Evolutionary conservation across 2,329 filamentous ascomycete genomes (phyloP).

Genomic region (Aspergillus alliaceus): DNA sequence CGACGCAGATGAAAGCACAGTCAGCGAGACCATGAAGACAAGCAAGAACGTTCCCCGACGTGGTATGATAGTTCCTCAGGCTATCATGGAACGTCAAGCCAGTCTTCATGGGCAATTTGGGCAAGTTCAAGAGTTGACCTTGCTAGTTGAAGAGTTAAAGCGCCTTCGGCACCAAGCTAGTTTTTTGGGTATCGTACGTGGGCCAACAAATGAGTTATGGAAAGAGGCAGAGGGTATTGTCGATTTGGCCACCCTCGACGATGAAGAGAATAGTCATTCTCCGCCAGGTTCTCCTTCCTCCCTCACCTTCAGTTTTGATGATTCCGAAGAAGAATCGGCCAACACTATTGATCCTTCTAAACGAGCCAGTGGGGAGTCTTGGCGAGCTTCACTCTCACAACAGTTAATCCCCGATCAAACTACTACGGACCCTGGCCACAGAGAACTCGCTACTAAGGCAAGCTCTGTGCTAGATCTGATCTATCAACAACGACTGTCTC

Average conservation of each 20-base stretch:
- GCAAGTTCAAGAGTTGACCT: constrained; percentile 62
- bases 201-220: constrained; percentile 57
- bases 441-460: constrained; percentile 58
- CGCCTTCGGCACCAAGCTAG: constrained; percentile 58
- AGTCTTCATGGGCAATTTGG: constrained; percentile 66
- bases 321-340: constrained; percentile 55
- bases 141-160: constrained; percentile 66
- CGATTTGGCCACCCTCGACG: constrained; percentile 64
- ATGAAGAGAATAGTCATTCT: constrained; percentile 54
- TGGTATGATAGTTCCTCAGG: constrained; percentile 55
- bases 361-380: constrained; percentile 32
- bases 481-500: constrained; percentile 48
- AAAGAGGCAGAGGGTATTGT: constrained; percentile 67
- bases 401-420: constrained; percentile 27
- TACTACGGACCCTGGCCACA: constrained; percentile 48
- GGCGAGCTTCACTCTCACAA: constrained; percentile 28
- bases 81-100: constrained; percentile 64
- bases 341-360: constrained; percentile 31
- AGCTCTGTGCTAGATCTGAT: constrained; percentile 62
- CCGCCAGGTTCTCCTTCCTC: constrained; percentile 56
- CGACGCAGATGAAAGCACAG: constrained; percentile 47
- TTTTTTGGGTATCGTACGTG: constrained; percentile 54
- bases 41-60: constrained; percentile 23
- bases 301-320: constrained; percentile 58
- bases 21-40: constrained; percentile 43